Evolutionary conservation across 495 filamentous ascomycete species (phyloP), one percentile per base, ranked within the genome.

Genomic region (Lasiosphaeria hispida): DNA sequence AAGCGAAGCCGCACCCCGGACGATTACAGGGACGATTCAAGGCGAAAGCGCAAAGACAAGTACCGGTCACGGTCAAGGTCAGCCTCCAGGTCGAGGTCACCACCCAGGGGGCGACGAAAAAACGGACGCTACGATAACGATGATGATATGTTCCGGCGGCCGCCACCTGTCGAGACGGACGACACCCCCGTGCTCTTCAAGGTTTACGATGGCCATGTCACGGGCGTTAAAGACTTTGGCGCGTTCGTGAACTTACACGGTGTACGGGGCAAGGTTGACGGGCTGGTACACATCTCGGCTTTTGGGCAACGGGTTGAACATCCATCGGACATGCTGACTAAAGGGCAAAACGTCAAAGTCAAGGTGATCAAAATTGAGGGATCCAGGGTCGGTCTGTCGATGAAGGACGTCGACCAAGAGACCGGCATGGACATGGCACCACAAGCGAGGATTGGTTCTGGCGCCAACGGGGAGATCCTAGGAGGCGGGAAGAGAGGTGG

Each of bases 331-430:
- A 76, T 97, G 4, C 80, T 98, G 3, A 83, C 87, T 4, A 80
- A 84, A 51, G 87, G 87, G 9, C 93, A 97, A 69, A 77, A 84
- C 2, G 90, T 98, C 54, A 96, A 95, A 68, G 90, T 97, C 58
- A 98, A 98, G 73, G 87, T 97, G 35, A 72, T 88, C 65, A 97
- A 90, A 63, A 89, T 96, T 52, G 85, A 96, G 65, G 85, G 87
- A 10, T 81, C 77, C 42, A 79, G 88, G 55, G 87, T 97, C 63
- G 91, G 91, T 4, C 75, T 98, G 11, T 95, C 91, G 3, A 96
- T 98, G 93, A 96, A 96, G 69, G 93, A 96, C 52, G 94, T 95
- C 11, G 95, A 98, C 61, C 94, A 98, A 69, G 82, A 83, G 38
- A 94, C 91, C 30, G 94, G 94, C 3, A 81, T 84, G 63, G 93